These are phyloP conservation scores for Aureobasidium sp. DNA, from an alignment of 2,329 filamentous ascomycete genomes.

Conservation along the genomic window DNA sequence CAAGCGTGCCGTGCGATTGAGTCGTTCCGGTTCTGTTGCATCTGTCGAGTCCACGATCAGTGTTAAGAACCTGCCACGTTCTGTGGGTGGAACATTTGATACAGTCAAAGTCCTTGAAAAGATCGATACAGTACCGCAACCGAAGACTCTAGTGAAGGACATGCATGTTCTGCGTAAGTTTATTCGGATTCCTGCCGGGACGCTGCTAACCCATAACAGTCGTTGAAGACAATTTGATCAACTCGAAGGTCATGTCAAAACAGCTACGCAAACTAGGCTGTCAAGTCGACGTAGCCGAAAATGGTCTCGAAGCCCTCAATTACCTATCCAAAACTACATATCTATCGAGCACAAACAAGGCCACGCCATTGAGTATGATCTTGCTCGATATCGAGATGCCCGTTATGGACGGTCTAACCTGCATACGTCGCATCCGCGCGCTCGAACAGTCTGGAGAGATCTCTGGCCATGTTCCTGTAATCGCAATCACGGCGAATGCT, in stretches of 20 bases:
- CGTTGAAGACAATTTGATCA: constrained; percentile 36
- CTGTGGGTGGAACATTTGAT: not conserved
- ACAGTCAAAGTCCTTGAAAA: not conserved
- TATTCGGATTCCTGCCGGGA: not conserved
- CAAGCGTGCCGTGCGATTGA: not conserved
- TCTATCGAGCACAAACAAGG: not conserved
- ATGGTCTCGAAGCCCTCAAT: constrained; percentile 33
- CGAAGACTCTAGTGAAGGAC: not conserved
- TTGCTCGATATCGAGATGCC: constrained; percentile 82
- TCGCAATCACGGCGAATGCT: constrained; percentile 72
- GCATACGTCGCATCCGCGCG: constrained; percentile 62
- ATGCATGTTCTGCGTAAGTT: constrained; percentile 17
- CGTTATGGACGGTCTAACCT: constrained; percentile 73
- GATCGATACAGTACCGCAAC: not conserved
- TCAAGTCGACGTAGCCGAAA: constrained; percentile 31
- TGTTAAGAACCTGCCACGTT: not conserved
- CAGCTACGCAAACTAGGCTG: constrained; percentile 33
- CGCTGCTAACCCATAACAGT: constrained; percentile 14
- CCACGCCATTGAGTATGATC: constrained; percentile 41
- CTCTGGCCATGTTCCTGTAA: constrained; percentile 61
- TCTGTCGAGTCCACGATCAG: constrained; percentile 1
- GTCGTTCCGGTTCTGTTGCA: constrained; percentile 4
- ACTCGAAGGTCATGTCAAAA: constrained; percentile 35
- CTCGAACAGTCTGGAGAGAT: constrained; percentile 57
- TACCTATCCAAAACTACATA: constrained; percentile 25